These are phyloP conservation scores for Alternaria sp. DNA, from an alignment of 2,329 filamentous ascomycete species.

Conservation along the genomic window DNA sequence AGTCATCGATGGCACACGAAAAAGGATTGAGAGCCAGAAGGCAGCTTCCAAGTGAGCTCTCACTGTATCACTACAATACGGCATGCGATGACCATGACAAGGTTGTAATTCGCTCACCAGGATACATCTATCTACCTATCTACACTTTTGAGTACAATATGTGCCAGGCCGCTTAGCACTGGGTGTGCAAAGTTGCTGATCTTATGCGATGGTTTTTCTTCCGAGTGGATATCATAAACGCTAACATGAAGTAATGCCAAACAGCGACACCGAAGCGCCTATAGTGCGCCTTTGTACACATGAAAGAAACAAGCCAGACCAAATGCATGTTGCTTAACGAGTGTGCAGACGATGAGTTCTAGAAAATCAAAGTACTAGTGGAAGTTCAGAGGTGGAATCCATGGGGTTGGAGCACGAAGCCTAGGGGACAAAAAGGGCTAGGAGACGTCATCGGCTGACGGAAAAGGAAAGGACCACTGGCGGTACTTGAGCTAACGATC, in stretches of 20 bases:
- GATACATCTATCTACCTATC: slow-evolving; percentile 5
- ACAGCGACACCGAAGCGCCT: slow-evolving; percentile 12
- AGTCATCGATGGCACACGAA: slow-evolving; percentile 28
- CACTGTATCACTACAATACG: background rate
- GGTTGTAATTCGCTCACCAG: background rate
- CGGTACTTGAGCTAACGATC: slow-evolving; percentile 5
- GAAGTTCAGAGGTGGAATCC: background rate
- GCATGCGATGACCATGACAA: slow-evolving; percentile 3
- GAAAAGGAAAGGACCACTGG: slow-evolving; percentile 19
- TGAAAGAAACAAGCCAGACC: background rate
- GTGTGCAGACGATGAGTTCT: slow-evolving; percentile 21
- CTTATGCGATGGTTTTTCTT: slow-evolving; percentile 10
- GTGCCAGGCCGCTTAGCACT: background rate
- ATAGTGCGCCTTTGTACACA: background rate
- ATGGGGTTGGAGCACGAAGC: background rate
- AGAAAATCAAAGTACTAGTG: background rate
- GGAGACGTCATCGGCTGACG: slow-evolving; percentile 12
- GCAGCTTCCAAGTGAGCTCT: slow-evolving; percentile 24
- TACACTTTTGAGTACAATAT: slow-evolving; percentile 16
- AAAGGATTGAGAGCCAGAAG: slow-evolving; percentile 40
- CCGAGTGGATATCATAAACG: slow-evolving; percentile 26
- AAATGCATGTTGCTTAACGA: background rate
- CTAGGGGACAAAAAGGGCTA: background rate
- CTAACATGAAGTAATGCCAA: slow-evolving; percentile 14
- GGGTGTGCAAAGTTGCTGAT: background rate